Percentiles rank a stretch among this genome's conserved stretches.
These are phyloP conservation scores for Yarrowia divulgata DNA, from an alignment of 805 yeast genomes.

Conservation along the genomic window DNA sequence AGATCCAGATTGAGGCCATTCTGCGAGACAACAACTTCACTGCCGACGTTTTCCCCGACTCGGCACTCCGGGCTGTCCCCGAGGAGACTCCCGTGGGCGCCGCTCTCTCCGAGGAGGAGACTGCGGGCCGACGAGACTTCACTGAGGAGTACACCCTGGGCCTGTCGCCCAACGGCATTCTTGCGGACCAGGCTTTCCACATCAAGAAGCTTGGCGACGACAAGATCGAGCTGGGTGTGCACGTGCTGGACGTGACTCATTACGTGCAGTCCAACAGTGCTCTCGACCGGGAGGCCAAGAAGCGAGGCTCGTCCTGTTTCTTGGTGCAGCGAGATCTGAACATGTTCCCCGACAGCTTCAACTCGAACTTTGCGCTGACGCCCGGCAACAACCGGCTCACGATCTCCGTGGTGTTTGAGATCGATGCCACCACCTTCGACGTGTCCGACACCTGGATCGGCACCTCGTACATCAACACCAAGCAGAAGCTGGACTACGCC, in stretches of 20 bases:
- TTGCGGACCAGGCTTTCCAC: constrained; percentile 82
- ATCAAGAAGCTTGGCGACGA: constrained; percentile 68
- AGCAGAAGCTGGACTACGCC: constrained; percentile 52
- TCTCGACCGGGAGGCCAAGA: constrained; percentile 87
- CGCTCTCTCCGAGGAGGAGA: constrained; percentile 43
- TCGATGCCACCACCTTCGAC: constrained; percentile 74
- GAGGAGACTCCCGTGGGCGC: constrained; percentile 40
- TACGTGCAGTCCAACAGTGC: constrained; percentile 74
- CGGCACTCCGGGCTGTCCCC: constrained; percentile 47
- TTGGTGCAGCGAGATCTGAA: constrained; percentile 77
- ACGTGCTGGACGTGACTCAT: constrained; percentile 79
- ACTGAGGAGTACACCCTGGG: constrained; percentile 66
- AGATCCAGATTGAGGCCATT: constrained; percentile 85
- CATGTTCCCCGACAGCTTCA: constrained; percentile 71
- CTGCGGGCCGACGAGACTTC: constrained; percentile 60
- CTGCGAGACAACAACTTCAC: constrained; percentile 68
- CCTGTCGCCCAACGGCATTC: constrained; percentile 62
- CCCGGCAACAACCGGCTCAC: constrained; percentile 69
- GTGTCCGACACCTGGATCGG: constrained; percentile 80
- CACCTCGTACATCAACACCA: constrained; percentile 73
- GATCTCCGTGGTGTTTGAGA: constrained; percentile 77
- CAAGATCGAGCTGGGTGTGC: constrained; percentile 82
- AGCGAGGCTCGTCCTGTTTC: constrained; percentile 87
- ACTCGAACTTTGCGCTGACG: constrained; percentile 62
- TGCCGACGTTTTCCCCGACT: constrained; percentile 54